Evolutionary conservation across 768 basidiomycete species (phyloP), one percentile per base, ranked within the genome.

Genomic region (Rhizopogon rudus): DNA sequence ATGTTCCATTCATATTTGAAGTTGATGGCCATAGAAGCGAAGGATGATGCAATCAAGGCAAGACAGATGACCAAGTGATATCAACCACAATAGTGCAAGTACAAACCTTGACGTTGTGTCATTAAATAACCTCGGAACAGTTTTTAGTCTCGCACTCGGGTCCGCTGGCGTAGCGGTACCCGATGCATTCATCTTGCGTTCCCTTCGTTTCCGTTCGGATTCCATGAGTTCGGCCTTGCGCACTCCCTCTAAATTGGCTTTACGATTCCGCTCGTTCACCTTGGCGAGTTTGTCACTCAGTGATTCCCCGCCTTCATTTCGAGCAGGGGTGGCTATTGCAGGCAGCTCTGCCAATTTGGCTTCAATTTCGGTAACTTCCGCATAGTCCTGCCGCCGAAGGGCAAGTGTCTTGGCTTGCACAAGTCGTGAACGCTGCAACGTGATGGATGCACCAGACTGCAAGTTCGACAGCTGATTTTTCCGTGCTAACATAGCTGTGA

Each of bases 211-310:
- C 48, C 84, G 76, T 65, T 92, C 91, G 7, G 78, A 73, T 61
- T 86, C 84, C 35, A 75, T 73, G 35, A 85, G 67, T 69, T 96
- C 93, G 0, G 89, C 88, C 59, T 81, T 83, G 56, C 90, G 78
- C 51, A 93, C 82, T 3, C 82, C 82, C 63, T 95, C 96, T 60
- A 83, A 59, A 55, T 96, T 96, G 31, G 87, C 86, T 66, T 82
- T 87, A 54, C 90, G 81, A 68, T 98, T 98, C 54, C 93, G 82
- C 72, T 94, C 92, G 66, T 96, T 98, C 52, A 98, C 85, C 65
- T 75, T 83, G 14, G 89, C 82, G 25, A 96, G 77, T 64, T 81
- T 71, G 59, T 90, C 63, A 9, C 64, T 67, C 6, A 68, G 64
- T 6, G 70, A 70, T 57, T 67, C 68, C 17, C 65, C 66, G 3